Conservation (phyloP, 2,329 filamentous ascomycete genomes). For the Stromatinia cepivora region DNA sequence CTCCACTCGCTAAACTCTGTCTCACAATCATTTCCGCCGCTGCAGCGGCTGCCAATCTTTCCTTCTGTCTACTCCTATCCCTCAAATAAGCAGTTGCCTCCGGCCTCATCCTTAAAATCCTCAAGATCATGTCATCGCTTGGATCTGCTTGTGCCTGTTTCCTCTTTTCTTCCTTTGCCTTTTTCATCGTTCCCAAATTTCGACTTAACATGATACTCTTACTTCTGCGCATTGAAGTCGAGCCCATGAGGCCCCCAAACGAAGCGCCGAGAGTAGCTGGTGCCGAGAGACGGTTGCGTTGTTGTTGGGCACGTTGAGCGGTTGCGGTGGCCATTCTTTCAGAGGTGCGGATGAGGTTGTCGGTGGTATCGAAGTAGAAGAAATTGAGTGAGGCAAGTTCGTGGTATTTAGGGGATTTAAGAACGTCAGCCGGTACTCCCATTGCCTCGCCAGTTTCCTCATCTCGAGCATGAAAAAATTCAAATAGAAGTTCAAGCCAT, state of each 20-base stretch:
- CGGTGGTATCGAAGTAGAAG: slow-evolving; percentile 94
- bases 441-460: slow-evolving; percentile 79
- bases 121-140: slow-evolving; percentile 95
- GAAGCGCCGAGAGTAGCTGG: slow-evolving; percentile 57
- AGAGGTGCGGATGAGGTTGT: slow-evolving; percentile 89
- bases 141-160: slow-evolving; percentile 95
- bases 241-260: slow-evolving; percentile 61
- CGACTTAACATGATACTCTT: slow-evolving; percentile 91
- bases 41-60: slow-evolving; percentile 83
- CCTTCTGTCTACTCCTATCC: slow-evolving; percentile 89
- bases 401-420: slow-evolving; percentile 98
- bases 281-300: slow-evolving; percentile 71
- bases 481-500: slow-evolving; percentile 87
- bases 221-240: slow-evolving; percentile 64
- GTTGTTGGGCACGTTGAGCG: slow-evolving; percentile 70
- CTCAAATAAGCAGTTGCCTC: slow-evolving; percentile 86
- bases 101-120: slow-evolving; percentile 91
- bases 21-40: slow-evolving; percentile 93
- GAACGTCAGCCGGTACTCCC: slow-evolving; percentile 84
- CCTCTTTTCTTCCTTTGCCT: slow-evolving; percentile 92
- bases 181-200: slow-evolving; percentile 93
- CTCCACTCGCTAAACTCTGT: slow-evolving; percentile 74
- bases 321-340: slow-evolving; percentile 93
- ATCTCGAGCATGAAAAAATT: slow-evolving; percentile 93
- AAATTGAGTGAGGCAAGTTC: slow-evolving; percentile 95